Evolutionary conservation across 176 grass and related monocot genomes (phyloP), one percentile per base, ranked within the genome.

Genomic region (Carex parvula): DNA sequence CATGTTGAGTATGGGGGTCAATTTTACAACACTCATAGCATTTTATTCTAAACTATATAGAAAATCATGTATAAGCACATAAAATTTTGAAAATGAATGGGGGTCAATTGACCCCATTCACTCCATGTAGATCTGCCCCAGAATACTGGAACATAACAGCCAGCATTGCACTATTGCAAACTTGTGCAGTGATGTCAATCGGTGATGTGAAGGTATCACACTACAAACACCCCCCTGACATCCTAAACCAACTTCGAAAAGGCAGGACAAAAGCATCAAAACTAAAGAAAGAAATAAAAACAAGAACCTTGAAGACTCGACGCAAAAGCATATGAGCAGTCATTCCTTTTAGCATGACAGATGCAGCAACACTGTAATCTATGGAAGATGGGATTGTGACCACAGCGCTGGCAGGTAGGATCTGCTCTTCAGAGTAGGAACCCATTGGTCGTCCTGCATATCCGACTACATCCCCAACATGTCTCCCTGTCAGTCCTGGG

Each of bases 281-380:
- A 33, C 4, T 48, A 67, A 70, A 87, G 18, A 68, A 62, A 50
- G 22, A 59, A 73, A 82, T 15, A 81, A 64, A 14, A 82, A 20
- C 33, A 62, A 7, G 12, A 77, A 92, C 92, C 89, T 94, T 86
- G 64, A 91, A 89, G 8, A 85, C 85, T 26, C 87, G 91, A 24
- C 86, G 91, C 60, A 98, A 58, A 60, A 98, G n/a, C 83, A 90
- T 68, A 71, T 94, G 89, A 26, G 86, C 92, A 8, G 95, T 94
- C 95, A 98, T 91, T 44, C 92, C 95, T 89, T 98, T 98, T 8
- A 98, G 91, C 79, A 93, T 79, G 21, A 90, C 84, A 41, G 95
- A 85, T 18, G 95, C 95, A 3, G 92, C 95, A 32, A 82, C 65
- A 54, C 80, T 94, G 72, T 87, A 90, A 80, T 94, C 86, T 32